Evolutionary conservation across 257 asterid genomes (phyloP).

Genomic region (Agastache rugosa): DNA sequence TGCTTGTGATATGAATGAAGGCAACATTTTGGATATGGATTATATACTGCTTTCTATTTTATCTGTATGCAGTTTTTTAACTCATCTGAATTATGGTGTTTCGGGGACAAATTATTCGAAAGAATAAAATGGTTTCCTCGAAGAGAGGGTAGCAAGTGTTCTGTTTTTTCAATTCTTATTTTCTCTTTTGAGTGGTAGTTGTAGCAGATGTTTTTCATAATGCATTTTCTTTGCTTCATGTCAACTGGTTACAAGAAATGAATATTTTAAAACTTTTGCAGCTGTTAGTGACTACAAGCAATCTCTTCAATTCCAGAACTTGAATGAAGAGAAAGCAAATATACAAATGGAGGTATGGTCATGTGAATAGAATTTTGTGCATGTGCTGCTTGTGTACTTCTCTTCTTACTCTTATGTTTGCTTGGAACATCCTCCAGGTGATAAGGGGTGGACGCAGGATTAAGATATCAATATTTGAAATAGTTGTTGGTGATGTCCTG

Average conservation of each 20-base stretch:
- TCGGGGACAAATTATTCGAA: neutral
- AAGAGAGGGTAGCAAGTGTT: conserved; percentile 7
- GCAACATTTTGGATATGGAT: conserved; percentile 3
- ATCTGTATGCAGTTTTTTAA: neutral
- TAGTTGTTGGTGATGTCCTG: conserved; percentile 90
- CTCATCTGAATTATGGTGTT: neutral
- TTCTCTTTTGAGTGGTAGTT: neutral
- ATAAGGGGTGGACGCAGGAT: conserved; percentile 82
- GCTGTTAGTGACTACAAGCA: conserved; percentile 95
- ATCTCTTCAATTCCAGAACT: conserved; percentile 88
- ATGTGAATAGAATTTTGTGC: conserved; percentile 9
- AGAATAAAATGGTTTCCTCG: neutral
- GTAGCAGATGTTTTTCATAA: neutral
- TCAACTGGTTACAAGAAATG: conserved; percentile 15
- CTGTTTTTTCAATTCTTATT: neutral
- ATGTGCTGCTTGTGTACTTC: neutral
- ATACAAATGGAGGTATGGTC: conserved; percentile 87
- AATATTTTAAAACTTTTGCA: conserved; percentile 40
- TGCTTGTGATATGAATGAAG: conserved; percentile 15
- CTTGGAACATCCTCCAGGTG: conserved; percentile 53
- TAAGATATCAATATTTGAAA: conserved; percentile 78
- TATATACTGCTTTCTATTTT: conserved; percentile 8
- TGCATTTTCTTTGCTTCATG: conserved; percentile 10
- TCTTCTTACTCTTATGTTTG: conserved; percentile 13
- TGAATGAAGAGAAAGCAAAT: conserved; percentile 93